Evolutionary conservation across 2,329 filamentous ascomycete species (phyloP), one percentile per base, ranked within the genome.

Genomic region (Pseudocercospora pini-densiflorae): DNA sequence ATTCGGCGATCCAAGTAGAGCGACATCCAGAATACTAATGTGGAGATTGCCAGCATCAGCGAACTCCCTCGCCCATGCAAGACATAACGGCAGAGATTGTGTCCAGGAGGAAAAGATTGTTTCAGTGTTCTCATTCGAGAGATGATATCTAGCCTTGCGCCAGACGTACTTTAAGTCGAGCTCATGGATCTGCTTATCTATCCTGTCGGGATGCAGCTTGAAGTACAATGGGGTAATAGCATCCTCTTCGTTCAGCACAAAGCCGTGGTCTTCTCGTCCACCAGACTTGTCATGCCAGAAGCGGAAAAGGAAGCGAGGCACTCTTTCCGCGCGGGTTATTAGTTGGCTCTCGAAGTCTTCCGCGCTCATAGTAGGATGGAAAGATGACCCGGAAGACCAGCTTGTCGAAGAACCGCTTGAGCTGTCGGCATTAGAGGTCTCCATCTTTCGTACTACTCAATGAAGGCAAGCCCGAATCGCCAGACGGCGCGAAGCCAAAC

Each of bases 41-140:
- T 57, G 53, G 16, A 57, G 23, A 36, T 36, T 36, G 3, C 31
- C 53, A 10, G 14, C 10, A 19, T 5, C 53, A 4, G 23, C 27
- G 31, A 27, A 14, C 24, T 57, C 53, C 10, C 23, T 31, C n/a
- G 23, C 23, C 10, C n/a, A 29, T 16, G 53, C 53, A 2, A 57
- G 53, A 16, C 23, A 31, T n/a, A 57, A 31, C 2, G 53, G 53
- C n/a, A 57, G 24, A n/a, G 53, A 57, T 4, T 57, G 53, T 19
- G 53, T 57, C 53, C 53, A 57, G 16, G 53, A 57, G 14, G 53
- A 57, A 19, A 57, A 57, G 24, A 29, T 29, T 1, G 53, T 57
- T 27, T 57, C 53, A 31, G 23, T 57, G 3, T 14, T 29, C 27
- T 57, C 24, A 29, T 31, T 19, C 33, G 10, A 36, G 14, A 36